Conservation (phyloP, 2,329 filamentous ascomycete genomes). For the Metarhizium album region DNA sequence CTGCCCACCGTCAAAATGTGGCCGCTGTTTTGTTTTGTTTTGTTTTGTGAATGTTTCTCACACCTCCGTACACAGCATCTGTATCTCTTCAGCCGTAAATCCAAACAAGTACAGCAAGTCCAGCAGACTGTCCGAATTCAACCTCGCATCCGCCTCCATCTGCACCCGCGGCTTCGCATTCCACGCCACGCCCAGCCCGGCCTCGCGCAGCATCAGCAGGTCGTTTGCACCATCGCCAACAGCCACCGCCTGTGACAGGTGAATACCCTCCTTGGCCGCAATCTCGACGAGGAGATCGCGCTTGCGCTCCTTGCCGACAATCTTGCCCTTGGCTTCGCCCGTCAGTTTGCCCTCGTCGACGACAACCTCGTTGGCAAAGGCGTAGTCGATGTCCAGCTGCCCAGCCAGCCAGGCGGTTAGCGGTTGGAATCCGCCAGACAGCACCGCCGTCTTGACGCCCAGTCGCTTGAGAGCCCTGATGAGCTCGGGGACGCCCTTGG, state of each 20-base stretch:
- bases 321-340: conserved; percentile 59
- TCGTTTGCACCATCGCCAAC: conserved; percentile 80
- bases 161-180: conserved; percentile 78
- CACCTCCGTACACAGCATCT: conserved; percentile 12
- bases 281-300: conserved; percentile 60
- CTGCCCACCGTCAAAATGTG: not conserved
- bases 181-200: conserved; percentile 70
- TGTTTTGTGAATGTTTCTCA: not conserved
- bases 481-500: conserved; percentile 67
- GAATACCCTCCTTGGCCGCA: conserved; percentile 54
- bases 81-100: conserved; percentile 51
- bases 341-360: conserved; percentile 53
- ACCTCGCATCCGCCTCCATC: conserved; percentile 58
- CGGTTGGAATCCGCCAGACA: conserved; percentile 87
- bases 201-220: conserved; percentile 65
- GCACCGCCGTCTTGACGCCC: conserved; percentile 78
- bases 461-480: conserved; percentile 63
- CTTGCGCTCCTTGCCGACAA: conserved; percentile 70
- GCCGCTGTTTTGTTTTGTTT: not conserved
- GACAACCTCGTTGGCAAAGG: conserved; percentile 75
- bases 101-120: conserved; percentile 69
- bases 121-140: conserved; percentile 60
- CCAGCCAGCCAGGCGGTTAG: conserved; percentile 77
- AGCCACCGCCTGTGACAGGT: conserved; percentile 57
- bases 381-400: conserved; percentile 76